A percentile compares a stretch with the other conserved stretches of the same genome.
These are phyloP conservation scores for Triticum turgidum DNA, from an alignment of 176 grass and related monocot genomes.

Conservation along the genomic window DNA sequence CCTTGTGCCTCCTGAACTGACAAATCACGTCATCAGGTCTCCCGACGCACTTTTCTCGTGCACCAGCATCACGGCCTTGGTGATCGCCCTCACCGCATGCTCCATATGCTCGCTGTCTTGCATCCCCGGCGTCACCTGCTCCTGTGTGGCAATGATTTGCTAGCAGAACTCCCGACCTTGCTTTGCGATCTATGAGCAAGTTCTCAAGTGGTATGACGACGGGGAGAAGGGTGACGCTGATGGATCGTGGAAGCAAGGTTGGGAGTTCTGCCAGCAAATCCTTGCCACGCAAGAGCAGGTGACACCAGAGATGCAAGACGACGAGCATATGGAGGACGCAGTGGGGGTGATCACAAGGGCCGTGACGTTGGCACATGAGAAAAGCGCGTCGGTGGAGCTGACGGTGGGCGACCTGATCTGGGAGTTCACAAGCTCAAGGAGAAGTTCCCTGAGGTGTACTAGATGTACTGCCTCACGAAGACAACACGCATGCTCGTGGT, in stretches of 20 bases:
- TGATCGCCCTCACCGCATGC: neutral
- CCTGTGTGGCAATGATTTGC: neutral
- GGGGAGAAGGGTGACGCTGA: too few relatives aligned
- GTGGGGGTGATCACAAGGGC: too few relatives aligned
- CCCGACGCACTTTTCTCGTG: slow-evolving; percentile 30
- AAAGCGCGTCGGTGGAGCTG: too few relatives aligned
- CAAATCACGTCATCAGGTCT: slow-evolving; percentile 36
- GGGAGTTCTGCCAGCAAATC: too few relatives aligned
- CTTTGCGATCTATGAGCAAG: neutral
- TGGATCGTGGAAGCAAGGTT: too few relatives aligned
- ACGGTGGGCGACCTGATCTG: too few relatives aligned
- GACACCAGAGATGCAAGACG: too few relatives aligned
- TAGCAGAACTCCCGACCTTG: neutral
- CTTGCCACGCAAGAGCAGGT: too few relatives aligned
- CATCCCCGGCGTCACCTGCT: neutral
- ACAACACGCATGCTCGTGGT: slow-evolving; percentile 27
- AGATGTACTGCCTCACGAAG: slow-evolving; percentile 29
- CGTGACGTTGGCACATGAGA: too few relatives aligned
- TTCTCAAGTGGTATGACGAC: neutral
- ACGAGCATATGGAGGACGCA: too few relatives aligned
- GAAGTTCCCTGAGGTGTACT: slow-evolving; percentile 41
- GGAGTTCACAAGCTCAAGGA: slow-evolving; percentile 51
- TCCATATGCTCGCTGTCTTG: too few relatives aligned
- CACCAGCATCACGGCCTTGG: neutral
- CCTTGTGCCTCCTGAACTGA: slow-evolving; percentile 26